Base-by-base conservation (phyloP, 495 filamentous ascomycete species). In the Sordaria brevicollis region DNA sequence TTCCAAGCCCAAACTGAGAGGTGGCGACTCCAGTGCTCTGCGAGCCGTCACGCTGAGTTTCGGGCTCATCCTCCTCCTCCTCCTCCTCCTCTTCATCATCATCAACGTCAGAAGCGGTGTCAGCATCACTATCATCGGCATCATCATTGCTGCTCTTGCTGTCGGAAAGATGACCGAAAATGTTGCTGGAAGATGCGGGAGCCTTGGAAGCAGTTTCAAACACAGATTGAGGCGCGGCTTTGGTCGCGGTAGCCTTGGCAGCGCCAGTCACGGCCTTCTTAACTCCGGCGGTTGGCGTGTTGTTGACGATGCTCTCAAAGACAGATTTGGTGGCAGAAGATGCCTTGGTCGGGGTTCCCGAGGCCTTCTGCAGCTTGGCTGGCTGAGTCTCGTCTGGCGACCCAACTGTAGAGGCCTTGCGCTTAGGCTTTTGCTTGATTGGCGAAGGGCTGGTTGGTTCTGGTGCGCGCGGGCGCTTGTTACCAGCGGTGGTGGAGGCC, bases 141-240 rank as follows among this genome's bases (percentile, higher is more conserved):
- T 80, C 77, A 57, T 84, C 80, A 43, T 82, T 78, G 31, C 81
- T 76, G 68, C 83, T 84, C 38, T 82, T 86, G 15, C 79, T 81
- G 38, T 85, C 86, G 2, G 88, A 88, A 38, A 90, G 79, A 69
- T 89, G 85, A 66, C 88, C 83, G 69, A 91, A 91, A 31, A 90
- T 89, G 71, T 90, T 91, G 39, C 65, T 13, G 1, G 72, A 43
- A n/a, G 72, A 11, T 21, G 75, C 67, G 33, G 74, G 66, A 39
- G 73, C 25, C 71, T 76, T 78, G 11, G 73, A 17, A 1, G 62
- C 25, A 62, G 71, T 31, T n/a, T 74, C 77, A 36, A 80, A 76
- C 35, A 80, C 65, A 1, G 79, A 79, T 35, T 65, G 71, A 15
- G 68, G 35, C 35, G 70, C 68, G 5, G 74, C 71, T 36, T 74